phyloP scores from a whole-genome alignment of 2,329 filamentous ascomycete species.

The Colletotrichum sp. region DNA sequence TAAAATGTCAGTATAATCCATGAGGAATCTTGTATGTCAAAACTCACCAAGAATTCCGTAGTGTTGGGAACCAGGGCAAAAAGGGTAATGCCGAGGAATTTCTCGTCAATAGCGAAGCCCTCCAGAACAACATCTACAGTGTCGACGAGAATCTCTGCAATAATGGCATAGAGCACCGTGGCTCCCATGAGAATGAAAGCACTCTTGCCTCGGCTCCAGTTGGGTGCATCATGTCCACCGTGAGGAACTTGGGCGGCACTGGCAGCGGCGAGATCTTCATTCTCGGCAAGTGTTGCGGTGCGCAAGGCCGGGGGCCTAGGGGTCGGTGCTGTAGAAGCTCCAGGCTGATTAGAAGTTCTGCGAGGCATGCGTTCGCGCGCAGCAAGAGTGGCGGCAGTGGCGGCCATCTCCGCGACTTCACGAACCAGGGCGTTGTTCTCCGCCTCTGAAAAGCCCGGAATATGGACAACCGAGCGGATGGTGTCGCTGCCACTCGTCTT shows the following conservation, averaged over 20 bases:
- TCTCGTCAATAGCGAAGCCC: conserved; percentile 91
- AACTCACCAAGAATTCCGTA: conserved; percentile 88
- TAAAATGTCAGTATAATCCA: background rate
- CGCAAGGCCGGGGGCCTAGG: conserved; percentile 45
- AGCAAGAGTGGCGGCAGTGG: conserved; percentile 86
- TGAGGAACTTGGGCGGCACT: conserved; percentile 41
- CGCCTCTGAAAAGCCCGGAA: conserved; percentile 77
- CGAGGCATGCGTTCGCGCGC: conserved; percentile 69
- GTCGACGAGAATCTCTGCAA: conserved; percentile 95
- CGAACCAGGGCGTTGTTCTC: conserved; percentile 83
- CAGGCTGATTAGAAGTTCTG: conserved; percentile 38
- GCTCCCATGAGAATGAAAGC: conserved; percentile 86
- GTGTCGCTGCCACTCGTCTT: conserved; percentile 55
- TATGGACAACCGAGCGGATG: conserved; percentile 50
- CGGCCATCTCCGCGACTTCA: conserved; percentile 92
- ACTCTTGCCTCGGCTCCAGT: conserved; percentile 94
- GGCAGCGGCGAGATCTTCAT: conserved; percentile 47
- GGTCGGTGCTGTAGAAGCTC: conserved; percentile 37
- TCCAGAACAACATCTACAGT: conserved; percentile 96
- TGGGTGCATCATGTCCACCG: conserved; percentile 95
- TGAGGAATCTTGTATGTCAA: background rate
- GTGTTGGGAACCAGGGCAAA: conserved; percentile 98
- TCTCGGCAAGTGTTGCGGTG: conserved; percentile 43
- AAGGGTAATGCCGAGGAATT: conserved; percentile 94
- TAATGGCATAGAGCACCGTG: conserved; percentile 92